Percentiles rank a stretch among this genome's conserved stretches.
These are phyloP conservation scores for Tausonia pullulans DNA, from an alignment of 1,284 basidiomycete species.

Conservation along the genomic window DNA sequence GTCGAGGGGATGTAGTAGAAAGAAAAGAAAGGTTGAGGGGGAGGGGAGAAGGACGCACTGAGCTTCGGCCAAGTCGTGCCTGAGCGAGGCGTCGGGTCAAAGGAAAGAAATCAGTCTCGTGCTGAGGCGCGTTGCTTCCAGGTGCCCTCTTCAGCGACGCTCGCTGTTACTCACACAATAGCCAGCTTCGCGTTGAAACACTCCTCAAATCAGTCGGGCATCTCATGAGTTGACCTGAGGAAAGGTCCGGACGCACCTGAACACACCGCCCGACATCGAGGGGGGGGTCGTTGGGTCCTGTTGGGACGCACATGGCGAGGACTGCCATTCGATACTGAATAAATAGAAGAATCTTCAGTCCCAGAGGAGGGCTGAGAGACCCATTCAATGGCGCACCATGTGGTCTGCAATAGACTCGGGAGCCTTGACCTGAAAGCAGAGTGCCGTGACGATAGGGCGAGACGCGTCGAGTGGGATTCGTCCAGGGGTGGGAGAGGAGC, in stretches of 20 bases:
- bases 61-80: conserved; percentile 89
- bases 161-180: conserved; percentile 31
- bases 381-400: conserved; percentile 18
- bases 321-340: conserved; percentile 79
- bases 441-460: background rate
- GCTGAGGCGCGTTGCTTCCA: too few species aligned
- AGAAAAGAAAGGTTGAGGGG: conserved; percentile 11
- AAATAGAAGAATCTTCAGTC: conserved; percentile 89
- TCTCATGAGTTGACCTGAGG: too few species aligned
- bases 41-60: conserved; percentile 37
- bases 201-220: background rate
- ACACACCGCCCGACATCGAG: conserved; percentile 59
- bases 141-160: background rate
- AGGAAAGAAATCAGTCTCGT: background rate
- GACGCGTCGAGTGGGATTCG: too few species aligned
- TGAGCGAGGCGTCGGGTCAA: background rate
- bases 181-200: background rate
- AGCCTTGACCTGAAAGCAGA: conserved; percentile 48
- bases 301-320: conserved; percentile 64
- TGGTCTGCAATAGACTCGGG: conserved; percentile 41
- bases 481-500: too few species aligned
- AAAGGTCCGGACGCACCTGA: too few species aligned
- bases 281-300: conserved; percentile 46
- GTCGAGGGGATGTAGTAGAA: background rate
- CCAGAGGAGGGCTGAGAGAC: conserved; percentile 14